Percentiles rank a stretch among this genome's conserved stretches.
Evolutionary conservation across 1,139 yeast species (phyloP).

Genomic region (Nakaseomyces glabratus): DNA sequence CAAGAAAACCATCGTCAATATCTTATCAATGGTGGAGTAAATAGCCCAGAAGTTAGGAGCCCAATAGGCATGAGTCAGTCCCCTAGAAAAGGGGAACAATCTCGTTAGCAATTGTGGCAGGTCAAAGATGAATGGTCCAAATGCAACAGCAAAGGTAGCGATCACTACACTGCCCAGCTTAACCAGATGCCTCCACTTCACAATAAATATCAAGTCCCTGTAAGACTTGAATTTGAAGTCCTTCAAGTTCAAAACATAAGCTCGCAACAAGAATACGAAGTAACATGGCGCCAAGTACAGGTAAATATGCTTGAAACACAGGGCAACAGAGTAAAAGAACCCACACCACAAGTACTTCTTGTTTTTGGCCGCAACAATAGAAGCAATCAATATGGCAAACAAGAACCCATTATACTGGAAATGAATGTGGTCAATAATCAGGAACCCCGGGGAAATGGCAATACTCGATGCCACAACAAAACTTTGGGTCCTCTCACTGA

Average conservation of each 20-base stretch:
- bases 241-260: slow-evolving; percentile 40
- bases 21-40: slow-evolving; percentile 76
- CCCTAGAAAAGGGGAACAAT: slow-evolving; percentile 88
- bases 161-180: slow-evolving; percentile 63
- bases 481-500: slow-evolving; percentile 35
- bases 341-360: slow-evolving; percentile 57
- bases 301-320: slow-evolving; percentile 92
- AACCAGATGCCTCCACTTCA: slow-evolving; percentile 50
- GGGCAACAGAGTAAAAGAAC: slow-evolving; percentile 58
- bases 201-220: slow-evolving; percentile 33
- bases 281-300: slow-evolving; percentile 92
- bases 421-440: slow-evolving; percentile 85
- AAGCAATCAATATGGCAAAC: slow-evolving; percentile 71
- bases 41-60: slow-evolving; percentile 97
- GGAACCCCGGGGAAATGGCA: slow-evolving; percentile 78
- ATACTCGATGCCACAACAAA: slow-evolving; percentile 78
- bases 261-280: slow-evolving; percentile 66
- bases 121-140: slow-evolving; percentile 70
- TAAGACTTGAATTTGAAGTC: slow-evolving; percentile 29
- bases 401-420: slow-evolving; percentile 92
- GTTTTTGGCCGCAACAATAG: slow-evolving; percentile 62
- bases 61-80: slow-evolving; percentile 97
- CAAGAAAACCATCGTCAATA: slow-evolving; percentile 46
- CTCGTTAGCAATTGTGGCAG: slow-evolving; percentile 58
- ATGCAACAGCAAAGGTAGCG: slow-evolving; percentile 55